These are phyloP conservation scores for Ceratobasidium sp. DNA, from an alignment of 1,284 basidiomycete genomes.

Conservation along the genomic window DNA sequence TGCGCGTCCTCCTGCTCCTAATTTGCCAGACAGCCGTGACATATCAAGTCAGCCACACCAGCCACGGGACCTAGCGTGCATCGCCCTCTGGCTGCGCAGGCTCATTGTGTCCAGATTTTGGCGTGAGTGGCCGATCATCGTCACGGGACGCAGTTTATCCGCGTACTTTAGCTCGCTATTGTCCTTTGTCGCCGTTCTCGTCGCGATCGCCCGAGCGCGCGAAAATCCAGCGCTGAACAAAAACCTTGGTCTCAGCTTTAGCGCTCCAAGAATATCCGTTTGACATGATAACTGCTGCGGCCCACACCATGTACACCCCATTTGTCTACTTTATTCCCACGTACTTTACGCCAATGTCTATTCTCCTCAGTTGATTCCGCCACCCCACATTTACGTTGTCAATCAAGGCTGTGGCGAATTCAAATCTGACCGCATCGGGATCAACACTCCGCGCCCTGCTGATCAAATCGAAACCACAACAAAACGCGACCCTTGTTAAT, in stretches of 20 bases:
- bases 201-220: conserved; percentile 28
- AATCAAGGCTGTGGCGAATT: conserved; percentile 4
- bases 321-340: conserved; percentile 17
- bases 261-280: background rate
- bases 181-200: conserved; percentile 40
- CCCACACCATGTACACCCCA: background rate
- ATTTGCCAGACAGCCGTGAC: conserved; percentile 1
- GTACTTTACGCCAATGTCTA: background rate
- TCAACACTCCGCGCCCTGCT: conserved; percentile 4
- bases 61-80: background rate
- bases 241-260: conserved; percentile 6
- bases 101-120: conserved; percentile 25
- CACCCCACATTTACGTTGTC: conserved; percentile 20
- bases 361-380: conserved; percentile 15
- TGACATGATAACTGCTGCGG: background rate
- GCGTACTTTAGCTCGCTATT: conserved; percentile 33
- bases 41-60: background rate
- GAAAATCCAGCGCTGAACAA: conserved; percentile 29
- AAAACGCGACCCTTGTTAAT: conserved; percentile 17
- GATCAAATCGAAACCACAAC: conserved; percentile 8
- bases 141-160: conserved; percentile 23
- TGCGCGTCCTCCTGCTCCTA: conserved; percentile 21
- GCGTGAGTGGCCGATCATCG: conserved; percentile 20
- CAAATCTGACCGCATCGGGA: conserved; percentile 23
- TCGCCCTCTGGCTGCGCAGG: conserved; percentile 8